A percentile compares a stretch with the other conserved stretches of the same genome.
These are phyloP conservation scores for Ceratocystis lukuohia DNA, from an alignment of 2,329 filamentous ascomycete genomes.

Conservation along the genomic window DNA sequence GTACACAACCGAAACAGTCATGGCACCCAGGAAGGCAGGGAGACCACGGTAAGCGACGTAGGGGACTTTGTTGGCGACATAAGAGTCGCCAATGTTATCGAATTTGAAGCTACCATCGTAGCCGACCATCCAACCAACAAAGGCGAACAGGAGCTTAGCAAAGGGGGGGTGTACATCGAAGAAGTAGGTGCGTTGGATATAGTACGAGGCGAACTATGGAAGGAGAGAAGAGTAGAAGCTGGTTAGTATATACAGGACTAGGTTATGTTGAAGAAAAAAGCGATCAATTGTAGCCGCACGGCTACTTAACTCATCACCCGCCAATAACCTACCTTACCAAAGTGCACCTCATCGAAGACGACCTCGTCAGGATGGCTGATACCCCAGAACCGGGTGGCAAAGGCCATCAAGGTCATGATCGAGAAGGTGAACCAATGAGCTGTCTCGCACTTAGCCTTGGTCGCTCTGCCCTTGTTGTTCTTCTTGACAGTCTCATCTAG, in stretches of 20 bases:
- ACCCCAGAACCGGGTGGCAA: slow-evolving; percentile 87
- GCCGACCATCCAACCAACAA: slow-evolving; percentile 94
- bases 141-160: slow-evolving; percentile 91
- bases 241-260: not conserved
- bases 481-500: slow-evolving; percentile 35
- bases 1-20: slow-evolving; percentile 89
- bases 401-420: slow-evolving; percentile 70
- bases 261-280: too few relatives aligned
- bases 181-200: slow-evolving; percentile 95
- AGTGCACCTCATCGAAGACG: slow-evolving; percentile 98
- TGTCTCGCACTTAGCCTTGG: slow-evolving; percentile 45
- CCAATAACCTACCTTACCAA: slow-evolving; percentile 68
- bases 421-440: slow-evolving; percentile 70
- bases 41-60: slow-evolving; percentile 93
- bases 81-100: slow-evolving; percentile 98
- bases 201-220: slow-evolving; percentile 58
- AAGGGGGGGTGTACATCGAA: slow-evolving; percentile 99
- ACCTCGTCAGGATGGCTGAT: slow-evolving; percentile 93
- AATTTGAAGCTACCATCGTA: slow-evolving; percentile 97
- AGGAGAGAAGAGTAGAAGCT: slow-evolving; percentile 1
- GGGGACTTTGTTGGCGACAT: slow-evolving; percentile 90
- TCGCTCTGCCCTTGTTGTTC: slow-evolving; percentile 22
- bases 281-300: not conserved
- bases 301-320: not conserved
- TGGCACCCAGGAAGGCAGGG: slow-evolving; percentile 77